phyloP scores from a whole-genome alignment of 1,284 basidiomycete species.

The Inonotus hispidus region DNA sequence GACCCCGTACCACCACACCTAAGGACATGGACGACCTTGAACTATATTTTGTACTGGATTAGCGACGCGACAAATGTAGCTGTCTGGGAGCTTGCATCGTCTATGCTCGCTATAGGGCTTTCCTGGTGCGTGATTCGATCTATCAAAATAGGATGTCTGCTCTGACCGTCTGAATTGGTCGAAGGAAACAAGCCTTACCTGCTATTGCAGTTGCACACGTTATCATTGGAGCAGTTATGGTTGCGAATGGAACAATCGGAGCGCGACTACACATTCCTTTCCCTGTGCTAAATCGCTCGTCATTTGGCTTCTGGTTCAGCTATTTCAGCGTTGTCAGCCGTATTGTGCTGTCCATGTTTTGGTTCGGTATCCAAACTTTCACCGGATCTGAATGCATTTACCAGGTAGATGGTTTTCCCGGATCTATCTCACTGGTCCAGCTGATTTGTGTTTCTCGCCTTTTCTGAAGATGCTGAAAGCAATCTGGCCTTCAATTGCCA shows the following conservation, averaged over 20 bases:
- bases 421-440: not conserved
- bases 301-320: constrained; percentile 77
- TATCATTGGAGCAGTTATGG: constrained; percentile 52
- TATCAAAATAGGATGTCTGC: not conserved
- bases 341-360: constrained; percentile 71
- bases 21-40: constrained; percentile 60
- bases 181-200: constrained; percentile 53
- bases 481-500: constrained; percentile 68
- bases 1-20: constrained; percentile 56
- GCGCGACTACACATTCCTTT: constrained; percentile 67
- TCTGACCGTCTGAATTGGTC: not conserved
- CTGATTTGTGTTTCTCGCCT: not conserved
- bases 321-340: constrained; percentile 74
- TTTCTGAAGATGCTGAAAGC: constrained; percentile 59
- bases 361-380: constrained; percentile 61
- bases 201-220: constrained; percentile 60
- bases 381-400: constrained; percentile 61
- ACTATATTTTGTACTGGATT: constrained; percentile 61
- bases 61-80: constrained; percentile 51
- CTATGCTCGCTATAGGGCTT: constrained; percentile 61
- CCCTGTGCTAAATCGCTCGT: constrained; percentile 68
- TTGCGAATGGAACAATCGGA: constrained; percentile 67
- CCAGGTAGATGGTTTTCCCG: constrained; percentile 32
- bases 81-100: constrained; percentile 45
- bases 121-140: constrained; percentile 41